phyloP scores from a whole-genome alignment of 1,284 basidiomycete genomes.

The Sphagnurus paluster region DNA sequence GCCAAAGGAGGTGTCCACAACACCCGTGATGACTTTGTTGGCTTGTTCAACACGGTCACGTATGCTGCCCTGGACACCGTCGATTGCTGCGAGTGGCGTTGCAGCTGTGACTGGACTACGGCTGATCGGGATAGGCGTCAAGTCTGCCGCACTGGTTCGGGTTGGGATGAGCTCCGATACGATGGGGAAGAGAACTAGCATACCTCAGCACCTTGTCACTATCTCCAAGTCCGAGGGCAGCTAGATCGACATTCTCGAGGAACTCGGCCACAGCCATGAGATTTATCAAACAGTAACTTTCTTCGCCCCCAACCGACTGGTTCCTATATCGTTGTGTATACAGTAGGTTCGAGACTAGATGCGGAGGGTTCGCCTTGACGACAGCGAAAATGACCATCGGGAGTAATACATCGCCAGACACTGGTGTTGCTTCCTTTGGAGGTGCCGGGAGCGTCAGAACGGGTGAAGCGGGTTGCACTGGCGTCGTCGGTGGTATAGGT shows the following conservation, averaged over 20 bases:
- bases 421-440: conserved; percentile 34
- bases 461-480: not conserved
- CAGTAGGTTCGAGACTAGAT: conserved; percentile 82
- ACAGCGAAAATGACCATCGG: conserved; percentile 91
- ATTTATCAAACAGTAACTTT: conserved; percentile 91
- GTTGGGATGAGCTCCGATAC: not conserved
- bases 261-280: conserved; percentile 93
- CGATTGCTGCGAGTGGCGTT: conserved; percentile 28
- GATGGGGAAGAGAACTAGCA: conserved; percentile 10
- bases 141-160: conserved; percentile 60
- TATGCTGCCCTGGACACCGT: conserved; percentile 44
- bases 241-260: conserved; percentile 87
- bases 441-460: conserved; percentile 4
- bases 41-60: conserved; percentile 83
- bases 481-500: not conserved
- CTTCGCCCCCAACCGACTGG: conserved; percentile 79
- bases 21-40: conserved; percentile 82
- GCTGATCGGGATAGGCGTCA: conserved; percentile 73
- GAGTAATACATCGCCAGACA: conserved; percentile 80
- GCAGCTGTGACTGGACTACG: conserved; percentile 32
- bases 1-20: conserved; percentile 85
- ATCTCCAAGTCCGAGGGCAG: conserved; percentile 76
- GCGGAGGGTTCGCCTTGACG: conserved; percentile 85
- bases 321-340: conserved; percentile 86
- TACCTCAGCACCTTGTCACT: conserved; percentile 39